These are phyloP conservation scores for Barnettozyma sucrosica DNA, from an alignment of 805 yeast genomes.

Conservation along the genomic window DNA sequence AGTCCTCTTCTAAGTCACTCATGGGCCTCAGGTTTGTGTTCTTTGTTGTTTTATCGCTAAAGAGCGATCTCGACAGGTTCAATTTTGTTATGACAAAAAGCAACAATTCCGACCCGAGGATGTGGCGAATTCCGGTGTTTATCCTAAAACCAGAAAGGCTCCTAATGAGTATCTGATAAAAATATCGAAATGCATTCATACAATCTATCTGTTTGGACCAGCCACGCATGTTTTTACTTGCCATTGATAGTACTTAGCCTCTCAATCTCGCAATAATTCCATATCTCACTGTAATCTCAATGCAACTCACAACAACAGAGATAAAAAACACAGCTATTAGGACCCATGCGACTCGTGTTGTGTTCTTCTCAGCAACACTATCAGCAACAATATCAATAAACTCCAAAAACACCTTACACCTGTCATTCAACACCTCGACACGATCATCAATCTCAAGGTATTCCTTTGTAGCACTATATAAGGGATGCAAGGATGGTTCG, in stretches of 20 bases:
- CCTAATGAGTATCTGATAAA: too few relatives aligned
- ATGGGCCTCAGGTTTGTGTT: constrained; percentile 7
- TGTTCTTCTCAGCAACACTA: constrained; percentile 87
- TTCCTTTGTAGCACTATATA: constrained; percentile 84
- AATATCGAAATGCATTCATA: neutral
- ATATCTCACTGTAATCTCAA: constrained; percentile 62
- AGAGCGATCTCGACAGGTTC: neutral
- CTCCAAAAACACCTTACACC: constrained; percentile 91
- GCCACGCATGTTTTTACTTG: neutral
- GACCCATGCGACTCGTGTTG: constrained; percentile 88
- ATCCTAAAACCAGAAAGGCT: too few relatives aligned
- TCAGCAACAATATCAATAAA: constrained; percentile 90
- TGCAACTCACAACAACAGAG: constrained; percentile 68
- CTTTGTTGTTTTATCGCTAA: neutral
- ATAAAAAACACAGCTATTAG: constrained; percentile 76
- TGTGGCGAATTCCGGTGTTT: neutral
- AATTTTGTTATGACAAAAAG: neutral
- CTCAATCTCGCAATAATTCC: constrained; percentile 1
- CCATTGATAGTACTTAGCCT: neutral
- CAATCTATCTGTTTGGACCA: neutral
- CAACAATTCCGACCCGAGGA: neutral
- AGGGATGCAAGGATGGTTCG: constrained; percentile 92
- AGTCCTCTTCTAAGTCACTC: constrained; percentile 83
- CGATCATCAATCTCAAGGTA: constrained; percentile 93
- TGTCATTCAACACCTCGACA: constrained; percentile 86